phyloP scores from a whole-genome alignment of 2,329 filamentous ascomycete genomes.

The Clonostachys byssicola region DNA sequence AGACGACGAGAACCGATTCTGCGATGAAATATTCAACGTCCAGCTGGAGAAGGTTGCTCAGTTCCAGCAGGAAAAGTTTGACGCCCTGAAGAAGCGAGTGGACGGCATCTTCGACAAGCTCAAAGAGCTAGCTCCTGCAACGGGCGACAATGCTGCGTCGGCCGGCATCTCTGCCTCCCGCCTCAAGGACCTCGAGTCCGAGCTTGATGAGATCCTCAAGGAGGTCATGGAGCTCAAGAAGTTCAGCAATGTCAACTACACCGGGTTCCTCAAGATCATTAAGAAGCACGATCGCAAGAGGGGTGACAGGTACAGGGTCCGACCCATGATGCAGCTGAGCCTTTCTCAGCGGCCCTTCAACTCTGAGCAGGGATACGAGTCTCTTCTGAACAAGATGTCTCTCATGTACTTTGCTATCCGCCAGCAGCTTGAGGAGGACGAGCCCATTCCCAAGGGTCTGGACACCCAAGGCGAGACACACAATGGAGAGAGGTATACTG shows the following conservation, averaged over 20 bases:
- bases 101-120: constrained; percentile 64
- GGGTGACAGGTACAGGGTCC: constrained; percentile 79
- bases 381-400: constrained; percentile 84
- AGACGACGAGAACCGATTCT: constrained; percentile 88
- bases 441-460: constrained; percentile 36
- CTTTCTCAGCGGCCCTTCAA: constrained; percentile 90
- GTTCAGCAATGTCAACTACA: constrained; percentile 95
- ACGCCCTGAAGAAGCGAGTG: constrained; percentile 45
- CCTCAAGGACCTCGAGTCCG: constrained; percentile 68
- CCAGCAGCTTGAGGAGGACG: constrained; percentile 67
- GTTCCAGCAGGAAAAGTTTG: constrained; percentile 81
- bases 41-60: constrained; percentile 92
- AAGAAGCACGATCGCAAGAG: constrained; percentile 98
- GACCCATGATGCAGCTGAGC: constrained; percentile 86
- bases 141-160: constrained; percentile 49
- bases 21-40: constrained; percentile 89
- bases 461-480: constrained; percentile 51
- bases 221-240: constrained; percentile 92
- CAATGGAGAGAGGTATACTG: constrained; percentile 71
- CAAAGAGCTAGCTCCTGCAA: constrained; percentile 72
- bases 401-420: constrained; percentile 95
- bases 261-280: constrained; percentile 93
- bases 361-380: constrained; percentile 83
- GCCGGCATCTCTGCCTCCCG: constrained; percentile 42
- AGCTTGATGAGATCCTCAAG: constrained; percentile 84